phyloP scores from a whole-genome alignment of 2,329 filamentous ascomycete genomes.

The Escovopsis sp. region DNA sequence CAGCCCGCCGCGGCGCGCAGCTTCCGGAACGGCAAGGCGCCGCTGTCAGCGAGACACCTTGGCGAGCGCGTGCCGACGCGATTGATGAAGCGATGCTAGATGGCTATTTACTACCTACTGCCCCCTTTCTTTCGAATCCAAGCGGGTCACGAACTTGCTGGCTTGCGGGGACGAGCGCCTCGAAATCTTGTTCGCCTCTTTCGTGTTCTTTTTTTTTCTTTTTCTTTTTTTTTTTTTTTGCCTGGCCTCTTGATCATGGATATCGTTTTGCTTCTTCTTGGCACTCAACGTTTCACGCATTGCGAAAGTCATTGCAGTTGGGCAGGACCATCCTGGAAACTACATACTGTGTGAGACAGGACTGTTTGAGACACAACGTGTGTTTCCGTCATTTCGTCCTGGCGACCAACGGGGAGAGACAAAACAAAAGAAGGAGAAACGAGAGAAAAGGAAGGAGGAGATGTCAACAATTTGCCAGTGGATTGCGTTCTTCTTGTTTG shows the following conservation, averaged over 20 bases:
- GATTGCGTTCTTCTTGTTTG: no score
- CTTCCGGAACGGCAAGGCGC: slow-evolving; percentile 4
- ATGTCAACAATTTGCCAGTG: no score
- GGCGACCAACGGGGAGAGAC: no score
- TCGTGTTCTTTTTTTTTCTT: not conserved
- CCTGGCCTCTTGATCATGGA: not conserved
- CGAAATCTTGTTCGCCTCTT: not conserved
- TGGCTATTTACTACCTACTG: not conserved
- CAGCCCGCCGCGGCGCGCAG: not conserved
- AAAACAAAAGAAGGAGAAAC: no score
- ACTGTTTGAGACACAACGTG: no score
- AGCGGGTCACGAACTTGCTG: not conserved
- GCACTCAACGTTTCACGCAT: not conserved
- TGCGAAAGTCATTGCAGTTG: no score
- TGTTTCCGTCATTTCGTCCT: no score
- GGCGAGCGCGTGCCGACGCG: slow-evolving; percentile 7
- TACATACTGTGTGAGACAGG: no score
- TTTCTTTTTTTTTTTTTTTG: not conserved
- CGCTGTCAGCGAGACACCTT: slow-evolving; percentile 3
- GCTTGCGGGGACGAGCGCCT: no score
- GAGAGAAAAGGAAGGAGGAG: no score
- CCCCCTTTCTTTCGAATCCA: not conserved
- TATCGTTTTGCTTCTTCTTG: not conserved
- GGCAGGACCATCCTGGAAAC: no score
- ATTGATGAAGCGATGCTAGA: slow-evolving; percentile 6